Evolutionary conservation across 192 early-diverging fungal species (phyloP), one percentile per base, ranked within the genome.

Genomic region (Backusella macrospora): DNA sequence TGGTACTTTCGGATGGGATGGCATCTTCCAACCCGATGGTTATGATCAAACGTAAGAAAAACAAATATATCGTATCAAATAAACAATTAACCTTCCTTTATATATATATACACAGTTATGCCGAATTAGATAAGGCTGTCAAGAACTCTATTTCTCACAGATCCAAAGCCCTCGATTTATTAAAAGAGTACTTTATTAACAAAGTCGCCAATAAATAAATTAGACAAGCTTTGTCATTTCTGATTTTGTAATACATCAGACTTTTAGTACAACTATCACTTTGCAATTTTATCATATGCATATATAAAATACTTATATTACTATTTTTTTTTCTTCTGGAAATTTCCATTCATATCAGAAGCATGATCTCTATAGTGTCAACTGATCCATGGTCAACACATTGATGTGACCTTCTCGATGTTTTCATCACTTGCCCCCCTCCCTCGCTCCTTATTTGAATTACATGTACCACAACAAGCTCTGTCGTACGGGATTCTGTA

Each of bases 141-240:
- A 99, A 99, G 74, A 98, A 99, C 81, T 80, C 85, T 15, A 96
- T 98, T 74, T 97, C 96, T 45, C 98, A 99, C 73, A 82, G 98
- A 37, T 94, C 77, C 76, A 75, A 86, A 72, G 91, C 93, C 77
- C 88, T 96, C 44, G 90, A 90, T 78, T 92, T 92, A 83, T 88
- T 96, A 44, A 86, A 74, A 62, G 88, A 76, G 47, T 94, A 76
- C 49, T 55, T 80, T 52, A 18, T n/a, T 18, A 18, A 8, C n/a
- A 52, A 12, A 3, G 49, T 8, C 18, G 49, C 49, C 18, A 18
- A 52, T 48, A 34, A 34, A 34, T 34, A 34, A 34, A 34, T 34
- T 34, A 34, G 29, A 34, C 29, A 34, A 2, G 1, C 29, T 34
- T 2, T 34, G 29, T 0, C 29, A 16, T 15, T 48, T 49, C 7